Evolutionary conservation across 352 stramenopile genomes (phyloP).

Genomic region (Pythium folliculosum): DNA sequence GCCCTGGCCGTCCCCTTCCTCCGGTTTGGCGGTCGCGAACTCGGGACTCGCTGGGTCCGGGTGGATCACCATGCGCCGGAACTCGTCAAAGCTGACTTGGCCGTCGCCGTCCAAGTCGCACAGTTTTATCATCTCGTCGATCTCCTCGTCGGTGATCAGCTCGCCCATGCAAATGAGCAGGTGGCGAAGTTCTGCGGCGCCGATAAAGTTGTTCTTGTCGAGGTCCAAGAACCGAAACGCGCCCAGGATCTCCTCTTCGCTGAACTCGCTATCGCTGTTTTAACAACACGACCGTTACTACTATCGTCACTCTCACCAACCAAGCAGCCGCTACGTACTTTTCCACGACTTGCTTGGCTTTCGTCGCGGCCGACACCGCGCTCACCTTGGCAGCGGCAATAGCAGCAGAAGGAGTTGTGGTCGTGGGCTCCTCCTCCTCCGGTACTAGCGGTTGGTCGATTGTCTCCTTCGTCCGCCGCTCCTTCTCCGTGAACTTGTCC

Average conservation of each 20-base stretch:
- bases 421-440: conserved; percentile 23
- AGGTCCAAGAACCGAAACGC: conserved; percentile 93
- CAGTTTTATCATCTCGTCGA: conserved; percentile 93
- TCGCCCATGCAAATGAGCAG: conserved; percentile 96
- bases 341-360: conserved; percentile 26
- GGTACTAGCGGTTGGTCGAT: conserved; percentile 25
- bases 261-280: conserved; percentile 76
- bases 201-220: conserved; percentile 94
- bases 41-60: conserved; percentile 84
- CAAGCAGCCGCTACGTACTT: conserved; percentile 28
- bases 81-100: conserved; percentile 92
- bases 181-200: conserved; percentile 91
- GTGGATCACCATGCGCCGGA: conserved; percentile 88
- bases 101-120: conserved; percentile 93
- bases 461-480: conserved; percentile 72
- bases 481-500: conserved; percentile 72
- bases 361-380: conserved; percentile 28
- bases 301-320: neutral
- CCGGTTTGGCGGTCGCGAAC: conserved; percentile 51
- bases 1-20: conserved; percentile 22
- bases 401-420: conserved; percentile 3
- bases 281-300: neutral
- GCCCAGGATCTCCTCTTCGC: conserved; percentile 90
- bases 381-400: conserved; percentile 32
- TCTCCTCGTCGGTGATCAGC: conserved; percentile 94